Conservation (phyloP, 1,139 yeast genomes). For the Debaryomyces sp. region DNA sequence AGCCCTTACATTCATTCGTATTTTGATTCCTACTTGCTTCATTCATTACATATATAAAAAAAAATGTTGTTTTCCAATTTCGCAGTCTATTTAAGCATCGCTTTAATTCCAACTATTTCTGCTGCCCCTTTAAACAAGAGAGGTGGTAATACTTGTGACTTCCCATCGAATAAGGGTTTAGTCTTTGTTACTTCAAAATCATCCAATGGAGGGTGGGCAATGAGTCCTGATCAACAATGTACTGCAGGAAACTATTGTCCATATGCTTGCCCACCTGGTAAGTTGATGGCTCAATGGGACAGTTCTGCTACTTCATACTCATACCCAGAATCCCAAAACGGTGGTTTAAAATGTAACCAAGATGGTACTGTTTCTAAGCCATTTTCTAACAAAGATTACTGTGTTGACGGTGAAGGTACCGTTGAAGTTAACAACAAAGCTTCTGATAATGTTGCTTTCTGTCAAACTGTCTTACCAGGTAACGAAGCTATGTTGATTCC, state of each 20-base stretch:
- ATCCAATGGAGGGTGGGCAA: constrained; percentile 83
- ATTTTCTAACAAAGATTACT: constrained; percentile 58
- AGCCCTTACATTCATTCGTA: constrained; percentile 20
- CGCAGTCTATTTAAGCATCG: constrained; percentile 19
- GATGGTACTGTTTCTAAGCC: constrained; percentile 72
- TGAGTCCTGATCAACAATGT: constrained; percentile 77
- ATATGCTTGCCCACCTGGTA: constrained; percentile 86
- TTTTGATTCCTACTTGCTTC: constrained; percentile 13
- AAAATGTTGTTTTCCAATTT: constrained; percentile 24
- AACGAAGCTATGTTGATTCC: constrained; percentile 94
- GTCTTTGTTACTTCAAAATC: constrained; percentile 64
- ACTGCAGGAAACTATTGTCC: constrained; percentile 79
- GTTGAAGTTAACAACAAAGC: constrained; percentile 61
- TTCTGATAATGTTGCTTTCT: constrained; percentile 68
- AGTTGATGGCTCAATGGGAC: constrained; percentile 81
- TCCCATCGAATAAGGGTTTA: constrained; percentile 67
- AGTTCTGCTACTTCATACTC: constrained; percentile 57
- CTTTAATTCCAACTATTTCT: constrained; percentile 19
- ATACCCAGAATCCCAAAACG: constrained; percentile 74
- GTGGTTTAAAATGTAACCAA: constrained; percentile 76
- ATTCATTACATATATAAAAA: constrained; percentile 10
- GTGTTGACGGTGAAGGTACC: constrained; percentile 78
- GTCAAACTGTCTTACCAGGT: constrained; percentile 93
- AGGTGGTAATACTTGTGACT: constrained; percentile 49
- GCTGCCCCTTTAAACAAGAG: constrained; percentile 35